Percentiles rank a stretch among this genome's conserved stretches.
Evolutionary conservation across 495 filamentous ascomycete genomes (phyloP).

Genomic region (Lophiostoma macrostomum): DNA sequence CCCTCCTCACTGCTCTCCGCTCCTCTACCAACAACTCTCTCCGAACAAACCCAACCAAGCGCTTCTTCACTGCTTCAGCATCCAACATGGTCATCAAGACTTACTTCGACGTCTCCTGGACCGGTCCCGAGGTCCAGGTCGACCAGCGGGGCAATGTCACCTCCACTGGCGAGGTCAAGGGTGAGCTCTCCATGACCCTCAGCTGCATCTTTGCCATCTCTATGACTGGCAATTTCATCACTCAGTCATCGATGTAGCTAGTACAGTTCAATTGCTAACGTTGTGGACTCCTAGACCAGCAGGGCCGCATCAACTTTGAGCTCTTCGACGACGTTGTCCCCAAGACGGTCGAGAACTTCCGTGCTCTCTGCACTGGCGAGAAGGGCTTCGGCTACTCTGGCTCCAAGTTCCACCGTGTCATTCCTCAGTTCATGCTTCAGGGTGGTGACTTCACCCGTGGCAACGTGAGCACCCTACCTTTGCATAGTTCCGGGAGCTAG

Average conservation of each 20-base stretch:
- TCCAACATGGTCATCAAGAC: slow-evolving; percentile 64
- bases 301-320: slow-evolving; percentile 81
- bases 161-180: slow-evolving; percentile 47
- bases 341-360: slow-evolving; percentile 93
- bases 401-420: slow-evolving; percentile 47
- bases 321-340: slow-evolving; percentile 86
- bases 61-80: slow-evolving; percentile 62
- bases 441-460: slow-evolving; percentile 52
- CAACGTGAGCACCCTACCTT: slow-evolving; percentile 42
- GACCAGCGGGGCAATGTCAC: slow-evolving; percentile 56
- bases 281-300: slow-evolving; percentile 54
- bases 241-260: neutral
- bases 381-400: slow-evolving; percentile 66
- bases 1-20: slow-evolving; percentile 22
- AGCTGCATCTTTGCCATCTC: neutral
- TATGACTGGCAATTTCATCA: slow-evolving; percentile 10
- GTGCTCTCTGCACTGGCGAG: slow-evolving; percentile 86
- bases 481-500: neutral
- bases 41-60: slow-evolving; percentile 42
- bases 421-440: slow-evolving; percentile 53
- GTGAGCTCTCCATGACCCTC: slow-evolving; percentile 50
- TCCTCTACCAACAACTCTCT: slow-evolving; percentile 45
- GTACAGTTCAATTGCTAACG: slow-evolving; percentile 30
- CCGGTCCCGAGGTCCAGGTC: slow-evolving; percentile 56
- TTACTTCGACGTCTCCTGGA: slow-evolving; percentile 68